Base-by-base conservation (phyloP, 352 stramenopile species). In the Saprolegnia diclina region DNA sequence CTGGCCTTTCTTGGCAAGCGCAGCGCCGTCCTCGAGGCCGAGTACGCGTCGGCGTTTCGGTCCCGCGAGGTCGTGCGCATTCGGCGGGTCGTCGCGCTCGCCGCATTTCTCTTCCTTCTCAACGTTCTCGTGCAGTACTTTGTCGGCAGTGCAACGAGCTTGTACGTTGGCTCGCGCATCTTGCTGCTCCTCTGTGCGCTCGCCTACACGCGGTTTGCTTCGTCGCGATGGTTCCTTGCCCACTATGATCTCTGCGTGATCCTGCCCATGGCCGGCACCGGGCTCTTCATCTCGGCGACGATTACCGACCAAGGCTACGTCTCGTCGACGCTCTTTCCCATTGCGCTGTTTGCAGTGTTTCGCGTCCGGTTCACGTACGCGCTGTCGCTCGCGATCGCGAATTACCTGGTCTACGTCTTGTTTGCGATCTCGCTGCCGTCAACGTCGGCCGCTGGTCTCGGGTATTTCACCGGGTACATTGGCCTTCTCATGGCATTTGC, bases 291-390 rank as follows among this genome's bases (percentile, higher is more conserved):
- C 10, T 92, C 87, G 1, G 56, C 91, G 18, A 93, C 82, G 16
- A 93, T 95, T 52, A 88, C 80, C 0, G 85, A 92, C 54, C 88
- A 81, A 0, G 87, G 87, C 21, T 90, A 91, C 19, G 92, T 95
- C 22, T 84, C 83, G 10, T 81, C 83, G 0, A 83, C 85, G 0
- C 66, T 95, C 10, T 94, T 91, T 72, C 85, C 85, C 0, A 83
- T 94, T 11, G 83, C 76, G 11, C 74, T 95, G 1, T 91, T 95
- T 26, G 83, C 91, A 26, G 82, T 94, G 16, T 83, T 92, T 46
- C 83, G 85, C 26, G 82, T 92, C 53, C 91, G 91, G 50, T 94
- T 94, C 52, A 70, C 91, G 7, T 91, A 89, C 56, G 84, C 86
- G 0, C 56, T 94, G 13, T 71, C 84, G 11, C 67, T 94, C 0